Conservation (phyloP, 306 rosid genomes). For the Vigna angularis region DNA sequence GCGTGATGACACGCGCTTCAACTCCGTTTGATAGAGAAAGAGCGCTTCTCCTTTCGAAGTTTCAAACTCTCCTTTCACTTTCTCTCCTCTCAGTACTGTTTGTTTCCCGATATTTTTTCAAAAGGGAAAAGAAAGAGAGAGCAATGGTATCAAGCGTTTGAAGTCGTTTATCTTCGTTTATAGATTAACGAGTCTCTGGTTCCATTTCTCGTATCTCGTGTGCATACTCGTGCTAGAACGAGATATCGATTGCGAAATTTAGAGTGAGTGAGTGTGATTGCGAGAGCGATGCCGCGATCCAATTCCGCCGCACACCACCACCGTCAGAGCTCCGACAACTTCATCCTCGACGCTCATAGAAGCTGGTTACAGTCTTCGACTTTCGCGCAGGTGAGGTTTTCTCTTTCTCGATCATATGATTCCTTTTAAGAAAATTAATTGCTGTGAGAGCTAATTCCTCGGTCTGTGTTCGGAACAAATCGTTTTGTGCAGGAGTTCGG, state of each 20-base stretch:
- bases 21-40: constrained; percentile 12
- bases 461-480: constrained; percentile 16
- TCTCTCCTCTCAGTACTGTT: constrained; percentile 13
- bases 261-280: constrained; percentile 57
- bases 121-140: neutral
- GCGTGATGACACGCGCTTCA: constrained; percentile 54
- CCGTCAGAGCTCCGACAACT: constrained; percentile 74
- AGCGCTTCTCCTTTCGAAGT: constrained; percentile 49
- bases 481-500: constrained; percentile 66
- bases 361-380: constrained; percentile 66
- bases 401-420: neutral
- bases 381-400: constrained; percentile 62
- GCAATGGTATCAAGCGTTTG: neutral
- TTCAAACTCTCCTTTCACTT: constrained; percentile 49
- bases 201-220: neutral
- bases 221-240: constrained; percentile 14
- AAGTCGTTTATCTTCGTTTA: constrained; percentile 1
- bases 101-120: constrained; percentile 29
- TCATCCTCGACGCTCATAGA: constrained; percentile 55
- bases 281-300: constrained; percentile 67
- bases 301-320: constrained; percentile 64
- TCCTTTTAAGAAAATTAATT: neutral
- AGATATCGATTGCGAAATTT: neutral
- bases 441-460: neutral
- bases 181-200: neutral